Conservation (phyloP, 306 rosid genomes). For the barrel medic (Medicago truncatula) region MtrunA17r5.0-ANR NC_053044.1:56736001-56736500, state of each 20-base stretch:
- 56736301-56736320: neutral
- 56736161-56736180: neutral
- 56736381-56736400: constrained; percentile 56
- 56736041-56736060: constrained; percentile 87
- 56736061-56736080: constrained; percentile 92
- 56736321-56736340: constrained; percentile 13
- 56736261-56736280: neutral
- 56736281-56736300: neutral
- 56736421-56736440: constrained; percentile 98
- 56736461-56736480: constrained; percentile 42
- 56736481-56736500: constrained; percentile 13
- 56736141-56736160: neutral
- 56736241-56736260: neutral
- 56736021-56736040: constrained; percentile 87
- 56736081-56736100: constrained; percentile 95
- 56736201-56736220: too few relatives aligned
- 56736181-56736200: too few relatives aligned
- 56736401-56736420: constrained; percentile 97
- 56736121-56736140: constrained; percentile 4
- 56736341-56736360: neutral
- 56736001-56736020: constrained; percentile 49
- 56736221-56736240: too few relatives aligned
- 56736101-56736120: constrained; percentile 50
- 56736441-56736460: constrained; percentile 99
- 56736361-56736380: too few relatives aligned